phyloP scores from a whole-genome alignment of 2,329 filamentous ascomycete species.

The Diaporthe citrichinensis region DNA sequence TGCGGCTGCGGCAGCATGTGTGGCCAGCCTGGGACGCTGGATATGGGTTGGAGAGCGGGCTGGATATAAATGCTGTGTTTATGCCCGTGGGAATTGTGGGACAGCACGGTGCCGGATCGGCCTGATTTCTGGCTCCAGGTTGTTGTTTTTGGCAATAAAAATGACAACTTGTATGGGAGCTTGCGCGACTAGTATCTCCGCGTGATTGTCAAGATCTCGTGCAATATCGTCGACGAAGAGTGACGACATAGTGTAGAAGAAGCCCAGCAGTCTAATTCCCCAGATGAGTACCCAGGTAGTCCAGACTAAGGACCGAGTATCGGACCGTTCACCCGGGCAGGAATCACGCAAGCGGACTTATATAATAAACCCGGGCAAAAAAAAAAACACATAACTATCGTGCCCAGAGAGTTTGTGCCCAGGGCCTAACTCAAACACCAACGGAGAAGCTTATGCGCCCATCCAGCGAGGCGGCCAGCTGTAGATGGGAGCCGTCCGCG shows the following conservation, averaged over 20 bases:
- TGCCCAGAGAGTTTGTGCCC: slow-evolving; percentile 6
- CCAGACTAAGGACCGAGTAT: neutral
- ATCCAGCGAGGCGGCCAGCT: neutral
- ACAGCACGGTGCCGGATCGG: slow-evolving; percentile 28
- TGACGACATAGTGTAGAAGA: neutral
- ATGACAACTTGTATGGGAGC: neutral
- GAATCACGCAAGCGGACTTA: neutral
- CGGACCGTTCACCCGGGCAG: neutral
- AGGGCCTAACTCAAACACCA: slow-evolving; percentile 11
- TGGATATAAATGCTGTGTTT: slow-evolving; percentile 4
- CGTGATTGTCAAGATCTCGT: neutral
- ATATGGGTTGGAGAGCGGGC: neutral
- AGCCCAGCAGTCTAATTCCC: neutral
- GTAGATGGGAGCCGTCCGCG: too few relatives aligned
- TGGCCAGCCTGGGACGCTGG: neutral
- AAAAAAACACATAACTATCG: neutral
- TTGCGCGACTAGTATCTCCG: neutral
- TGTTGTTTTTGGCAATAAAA: slow-evolving; percentile 7
- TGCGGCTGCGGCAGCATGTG: neutral
- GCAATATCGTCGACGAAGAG: neutral
- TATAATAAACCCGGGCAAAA: neutral
- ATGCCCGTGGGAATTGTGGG: neutral
- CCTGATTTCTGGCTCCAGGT: neutral
- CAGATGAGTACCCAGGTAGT: neutral
- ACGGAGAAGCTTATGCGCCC: neutral